Evolutionary conservation across 2,329 filamentous ascomycete species (phyloP).

Genomic region (Tolypocladium amazonense): DNA sequence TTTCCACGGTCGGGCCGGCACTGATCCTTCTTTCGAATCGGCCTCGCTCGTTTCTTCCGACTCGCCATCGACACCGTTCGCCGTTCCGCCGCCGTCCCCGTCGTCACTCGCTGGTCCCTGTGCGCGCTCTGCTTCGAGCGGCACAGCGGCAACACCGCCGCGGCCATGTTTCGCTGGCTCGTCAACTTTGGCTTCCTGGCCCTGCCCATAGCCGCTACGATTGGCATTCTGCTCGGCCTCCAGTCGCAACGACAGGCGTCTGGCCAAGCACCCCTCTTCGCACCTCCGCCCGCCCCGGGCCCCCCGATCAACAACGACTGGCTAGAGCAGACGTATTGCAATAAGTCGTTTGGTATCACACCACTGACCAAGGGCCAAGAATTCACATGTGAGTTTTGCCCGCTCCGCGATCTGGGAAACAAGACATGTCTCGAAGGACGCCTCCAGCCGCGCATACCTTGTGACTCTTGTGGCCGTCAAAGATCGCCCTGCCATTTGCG

Average conservation of each 20-base stretch:
- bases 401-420: not conserved
- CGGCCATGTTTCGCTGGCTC: slow-evolving; percentile 30
- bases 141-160: not conserved
- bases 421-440: not conserved
- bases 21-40: not conserved
- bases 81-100: not conserved
- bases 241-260: slow-evolving; percentile 30
- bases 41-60: not conserved
- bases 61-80: not conserved
- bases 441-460: not conserved
- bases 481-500: too few species aligned
- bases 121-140: not conserved
- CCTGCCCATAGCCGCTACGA: slow-evolving; percentile 36
- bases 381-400: slow-evolving; percentile 32
- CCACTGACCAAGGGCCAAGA: slow-evolving; percentile 30
- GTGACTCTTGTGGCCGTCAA: not conserved
- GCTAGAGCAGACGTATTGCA: slow-evolving; percentile 26
- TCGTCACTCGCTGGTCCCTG: not conserved
- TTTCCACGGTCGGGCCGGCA: not conserved
- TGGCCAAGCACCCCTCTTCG: slow-evolving; percentile 34
- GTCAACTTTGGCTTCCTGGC: slow-evolving; percentile 39
- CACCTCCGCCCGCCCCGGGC: slow-evolving; percentile 18
- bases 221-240: slow-evolving; percentile 38
- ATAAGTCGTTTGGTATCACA: slow-evolving; percentile 32
- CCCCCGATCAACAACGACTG: slow-evolving; percentile 17